Conservation (phyloP, 768 basidiomycete species). For the Auriscalpium microsporum region DNA sequence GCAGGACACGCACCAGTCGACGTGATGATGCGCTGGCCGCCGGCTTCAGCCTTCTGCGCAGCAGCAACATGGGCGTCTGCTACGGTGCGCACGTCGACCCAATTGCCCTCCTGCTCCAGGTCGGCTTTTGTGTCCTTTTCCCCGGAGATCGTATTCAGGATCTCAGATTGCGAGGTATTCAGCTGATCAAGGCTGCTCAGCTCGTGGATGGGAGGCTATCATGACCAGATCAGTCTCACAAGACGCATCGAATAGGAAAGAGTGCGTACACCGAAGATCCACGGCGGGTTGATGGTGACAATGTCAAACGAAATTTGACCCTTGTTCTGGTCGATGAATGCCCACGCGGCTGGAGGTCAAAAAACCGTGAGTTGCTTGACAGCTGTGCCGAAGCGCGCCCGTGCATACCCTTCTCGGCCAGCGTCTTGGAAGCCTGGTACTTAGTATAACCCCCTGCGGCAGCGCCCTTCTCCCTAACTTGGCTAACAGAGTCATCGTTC, state of each 20-base stretch:
- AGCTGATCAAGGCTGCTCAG: no score
- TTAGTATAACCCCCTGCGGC: constrained; percentile 15
- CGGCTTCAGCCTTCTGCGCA: no score
- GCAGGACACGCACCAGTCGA: background rate
- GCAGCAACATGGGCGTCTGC: no score
- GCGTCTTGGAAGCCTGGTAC: constrained; percentile 21
- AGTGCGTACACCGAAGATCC: background rate
- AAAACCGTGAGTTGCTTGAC: background rate
- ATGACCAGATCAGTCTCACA: no score
- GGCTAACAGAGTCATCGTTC: constrained; percentile 21
- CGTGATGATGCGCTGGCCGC: no score
- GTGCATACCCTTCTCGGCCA: constrained; percentile 13
- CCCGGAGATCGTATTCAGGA: background rate
- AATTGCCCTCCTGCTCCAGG: background rate
- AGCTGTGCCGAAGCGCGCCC: no score
- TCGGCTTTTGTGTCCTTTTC: background rate
- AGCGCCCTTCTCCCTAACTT: constrained; percentile 24
- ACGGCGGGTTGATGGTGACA: constrained; percentile 27
- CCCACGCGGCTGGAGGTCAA: constrained; percentile 7
- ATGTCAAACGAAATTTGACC: no score
- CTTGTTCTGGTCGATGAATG: no score
- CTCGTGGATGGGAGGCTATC: no score
- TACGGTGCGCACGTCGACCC: background rate
- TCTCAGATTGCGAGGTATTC: background rate
- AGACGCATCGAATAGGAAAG: background rate